Evolutionary conservation across 2,329 filamentous ascomycete species (phyloP).

Genomic region (Colletotrichum sp.): DNA sequence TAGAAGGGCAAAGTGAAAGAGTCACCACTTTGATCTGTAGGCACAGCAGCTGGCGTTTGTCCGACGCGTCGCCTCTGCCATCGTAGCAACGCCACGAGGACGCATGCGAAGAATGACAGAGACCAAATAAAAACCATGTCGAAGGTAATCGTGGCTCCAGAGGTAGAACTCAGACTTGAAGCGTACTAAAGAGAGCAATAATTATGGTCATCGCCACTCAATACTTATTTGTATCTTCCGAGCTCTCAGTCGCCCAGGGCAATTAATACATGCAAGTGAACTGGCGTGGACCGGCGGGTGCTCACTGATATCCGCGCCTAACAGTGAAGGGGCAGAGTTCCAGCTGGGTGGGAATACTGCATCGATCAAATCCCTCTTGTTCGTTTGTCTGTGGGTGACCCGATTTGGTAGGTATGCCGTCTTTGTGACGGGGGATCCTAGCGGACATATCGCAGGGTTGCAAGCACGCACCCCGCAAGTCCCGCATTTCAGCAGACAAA

Average conservation of each 20-base stretch:
- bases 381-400: background rate
- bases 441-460: background rate
- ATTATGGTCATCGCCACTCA: background rate
- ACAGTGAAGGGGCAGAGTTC: background rate
- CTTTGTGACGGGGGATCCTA: background rate
- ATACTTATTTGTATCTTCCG: background rate
- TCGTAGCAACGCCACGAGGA: background rate
- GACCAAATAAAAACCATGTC: background rate
- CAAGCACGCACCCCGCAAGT: background rate
- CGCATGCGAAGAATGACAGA: background rate
- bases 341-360: background rate
- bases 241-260: background rate
- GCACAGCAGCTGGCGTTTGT: background rate
- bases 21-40: background rate
- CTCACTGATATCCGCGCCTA: background rate
- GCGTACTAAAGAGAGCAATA: background rate
- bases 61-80: background rate
- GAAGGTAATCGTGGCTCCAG: background rate
- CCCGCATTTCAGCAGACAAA: background rate
- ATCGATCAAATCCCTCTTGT: background rate
- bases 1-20: background rate
- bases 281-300: background rate
- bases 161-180: background rate
- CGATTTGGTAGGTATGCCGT: background rate
- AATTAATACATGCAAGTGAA: background rate